These are phyloP conservation scores for Earliella scabrosa DNA, from an alignment of 1,284 basidiomycete genomes.

Conservation along the genomic window DNA sequence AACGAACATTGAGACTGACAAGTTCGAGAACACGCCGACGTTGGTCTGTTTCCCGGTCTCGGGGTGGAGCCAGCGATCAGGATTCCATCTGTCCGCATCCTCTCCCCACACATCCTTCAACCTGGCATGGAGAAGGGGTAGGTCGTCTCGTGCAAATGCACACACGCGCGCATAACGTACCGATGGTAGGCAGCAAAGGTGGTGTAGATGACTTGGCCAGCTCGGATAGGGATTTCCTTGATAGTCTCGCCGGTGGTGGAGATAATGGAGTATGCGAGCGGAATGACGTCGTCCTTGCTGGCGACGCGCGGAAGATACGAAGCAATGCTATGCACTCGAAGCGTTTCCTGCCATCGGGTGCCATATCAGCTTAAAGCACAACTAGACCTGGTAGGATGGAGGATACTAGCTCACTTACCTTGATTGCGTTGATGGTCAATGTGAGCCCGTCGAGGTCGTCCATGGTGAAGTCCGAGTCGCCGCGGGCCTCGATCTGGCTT, in stretches of 20 bases:
- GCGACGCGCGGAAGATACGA: conserved; percentile 35
- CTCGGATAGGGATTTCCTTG: conserved; percentile 39
- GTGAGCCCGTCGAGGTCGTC: conserved; percentile 39
- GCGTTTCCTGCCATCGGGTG: too few species aligned
- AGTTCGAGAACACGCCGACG: neutral
- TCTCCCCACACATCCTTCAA: conserved; percentile 47
- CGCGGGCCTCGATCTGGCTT: conserved; percentile 25
- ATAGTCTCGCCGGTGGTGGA: conserved; percentile 35
- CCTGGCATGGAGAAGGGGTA: conserved; percentile 23
- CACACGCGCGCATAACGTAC: conserved; percentile 19
- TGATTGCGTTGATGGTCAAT: conserved; percentile 14
- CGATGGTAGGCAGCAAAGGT: conserved; percentile 37
- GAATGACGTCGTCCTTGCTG: conserved; percentile 40
- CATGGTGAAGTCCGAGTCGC: conserved; percentile 29
- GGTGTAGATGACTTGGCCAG: conserved; percentile 39
- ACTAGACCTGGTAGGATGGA: too few species aligned
- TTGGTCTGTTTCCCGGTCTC: neutral
- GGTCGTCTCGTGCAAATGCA: neutral
- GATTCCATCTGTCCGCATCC: conserved; percentile 37
- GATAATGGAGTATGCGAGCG: conserved; percentile 40
- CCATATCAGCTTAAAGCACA: too few species aligned
- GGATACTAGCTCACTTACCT: conserved; percentile 1
- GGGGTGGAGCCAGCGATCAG: neutral
- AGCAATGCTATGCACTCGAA: conserved; percentile 42
- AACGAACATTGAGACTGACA: neutral